phyloP scores from a whole-genome alignment of 176 grass and related monocot species.

The Carex scoparia region DNA sequence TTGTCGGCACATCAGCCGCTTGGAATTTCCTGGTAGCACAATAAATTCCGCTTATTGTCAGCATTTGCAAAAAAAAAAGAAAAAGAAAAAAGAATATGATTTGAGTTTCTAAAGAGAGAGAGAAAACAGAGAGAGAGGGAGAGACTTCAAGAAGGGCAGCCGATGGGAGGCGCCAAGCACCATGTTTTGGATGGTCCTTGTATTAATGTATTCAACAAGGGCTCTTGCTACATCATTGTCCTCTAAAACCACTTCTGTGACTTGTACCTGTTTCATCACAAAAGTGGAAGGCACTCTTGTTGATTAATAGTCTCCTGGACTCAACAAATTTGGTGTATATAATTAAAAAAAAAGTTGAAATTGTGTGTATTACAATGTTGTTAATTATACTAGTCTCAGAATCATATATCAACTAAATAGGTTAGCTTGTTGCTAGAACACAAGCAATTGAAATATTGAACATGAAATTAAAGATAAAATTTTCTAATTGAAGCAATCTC shows the following conservation, averaged over 20 bases:
- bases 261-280: conserved; percentile 32
- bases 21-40: conserved; percentile 64
- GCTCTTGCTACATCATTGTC: conserved; percentile 67
- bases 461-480: conserved; percentile 8
- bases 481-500: not conserved
- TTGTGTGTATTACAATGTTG: not conserved
- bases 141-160: conserved; percentile 62
- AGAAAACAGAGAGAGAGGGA: not conserved
- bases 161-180: conserved; percentile 64
- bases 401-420: not conserved
- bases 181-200: conserved; percentile 61
- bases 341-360: not conserved
- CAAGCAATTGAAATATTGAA: not conserved
- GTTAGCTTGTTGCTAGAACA: not conserved
- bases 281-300: not conserved
- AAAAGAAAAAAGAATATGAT: not conserved
- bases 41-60: not conserved
- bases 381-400: conserved; percentile 6
- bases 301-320: not conserved
- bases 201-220: conserved; percentile 56
- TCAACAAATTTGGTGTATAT: not conserved
- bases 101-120: not conserved
- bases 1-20: conserved; percentile 72
- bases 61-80: not conserved
- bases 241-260: conserved; percentile 67